These are phyloP conservation scores for Fusarium algeriense DNA, from an alignment of 2,329 filamentous ascomycete genomes.

Conservation along the genomic window DNA sequence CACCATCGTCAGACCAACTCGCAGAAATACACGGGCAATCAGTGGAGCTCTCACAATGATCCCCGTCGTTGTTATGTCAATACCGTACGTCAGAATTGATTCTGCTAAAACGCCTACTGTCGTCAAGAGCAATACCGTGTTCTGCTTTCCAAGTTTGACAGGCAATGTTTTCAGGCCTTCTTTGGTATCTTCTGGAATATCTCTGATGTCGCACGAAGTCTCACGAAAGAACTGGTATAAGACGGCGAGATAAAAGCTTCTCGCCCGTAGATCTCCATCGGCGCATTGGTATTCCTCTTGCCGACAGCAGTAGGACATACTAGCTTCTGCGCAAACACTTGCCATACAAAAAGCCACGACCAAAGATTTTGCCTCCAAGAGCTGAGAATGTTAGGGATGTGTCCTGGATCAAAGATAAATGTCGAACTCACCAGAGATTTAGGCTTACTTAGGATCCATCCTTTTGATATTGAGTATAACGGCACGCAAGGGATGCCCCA, in stretches of 20 bases:
- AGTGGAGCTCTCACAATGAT: not conserved
- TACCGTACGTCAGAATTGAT: conserved; percentile 7
- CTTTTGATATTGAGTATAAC: not conserved
- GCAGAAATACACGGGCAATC: not conserved
- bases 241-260: conserved; percentile 19
- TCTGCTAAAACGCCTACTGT: not conserved
- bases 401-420: rapidly evolving
- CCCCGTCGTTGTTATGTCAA: not conserved
- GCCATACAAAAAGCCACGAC: conserved; percentile 26
- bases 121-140: conserved; percentile 4
- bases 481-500: conserved; percentile 28
- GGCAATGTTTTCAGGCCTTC: conserved; percentile 18
- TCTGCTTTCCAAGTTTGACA: conserved; percentile 23
- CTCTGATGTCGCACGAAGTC: conserved; percentile 21
- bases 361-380: conserved; percentile 22
- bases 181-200: conserved; percentile 18
- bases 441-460: conserved; percentile 12
- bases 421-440: conserved; percentile 16
- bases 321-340: conserved; percentile 14
- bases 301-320: conserved; percentile 22
- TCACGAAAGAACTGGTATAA: conserved; percentile 27
- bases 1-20: conserved; percentile 11
- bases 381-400: not conserved
- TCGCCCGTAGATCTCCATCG: not conserved
- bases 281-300: not conserved